These are phyloP conservation scores for Eremothecium sinecaudum DNA, from an alignment of 1,139 yeast genomes.

Conservation along the genomic window DNA sequence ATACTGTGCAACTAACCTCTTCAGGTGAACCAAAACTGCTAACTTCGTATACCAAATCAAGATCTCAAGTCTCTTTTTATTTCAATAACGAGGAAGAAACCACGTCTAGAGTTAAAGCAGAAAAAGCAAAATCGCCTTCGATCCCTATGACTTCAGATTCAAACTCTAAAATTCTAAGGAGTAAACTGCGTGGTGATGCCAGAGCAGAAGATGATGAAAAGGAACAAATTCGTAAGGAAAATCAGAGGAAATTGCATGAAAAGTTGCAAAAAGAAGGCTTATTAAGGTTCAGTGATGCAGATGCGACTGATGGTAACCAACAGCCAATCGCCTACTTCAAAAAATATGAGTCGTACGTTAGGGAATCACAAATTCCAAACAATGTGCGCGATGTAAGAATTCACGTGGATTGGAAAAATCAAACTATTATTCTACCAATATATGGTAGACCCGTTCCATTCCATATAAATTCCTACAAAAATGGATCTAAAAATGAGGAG, in stretches of 20 bases:
- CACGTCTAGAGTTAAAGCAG: slow-evolving; percentile 26
- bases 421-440: slow-evolving; percentile 83
- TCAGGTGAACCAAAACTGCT: slow-evolving; percentile 53
- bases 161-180: slow-evolving; percentile 54
- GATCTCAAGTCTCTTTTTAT: slow-evolving; percentile 73
- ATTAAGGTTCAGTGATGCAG: slow-evolving; percentile 65
- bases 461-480: slow-evolving; percentile 88
- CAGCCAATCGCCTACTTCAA: slow-evolving; percentile 64
- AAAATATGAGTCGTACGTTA: slow-evolving; percentile 85
- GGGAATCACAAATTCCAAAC: slow-evolving; percentile 84
- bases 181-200: slow-evolving; percentile 72
- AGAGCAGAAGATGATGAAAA: slow-evolving; percentile 69
- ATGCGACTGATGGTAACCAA: slow-evolving; percentile 57
- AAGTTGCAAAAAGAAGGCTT: slow-evolving; percentile 80
- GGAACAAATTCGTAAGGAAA: slow-evolving; percentile 73
- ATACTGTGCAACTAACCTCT: slow-evolving; percentile 55
- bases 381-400: slow-evolving; percentile 76
- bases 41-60: slow-evolving; percentile 64
- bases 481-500: slow-evolving; percentile 92
- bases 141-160: slow-evolving; percentile 22
- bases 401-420: slow-evolving; percentile 79
- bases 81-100: slow-evolving; percentile 61
- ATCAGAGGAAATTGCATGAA: slow-evolving; percentile 74
- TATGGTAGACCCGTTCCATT: slow-evolving; percentile 97
- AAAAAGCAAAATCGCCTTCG: slow-evolving; percentile 15